These are phyloP conservation scores for Hypoxylon crocopeplum DNA, from an alignment of 495 filamentous ascomycete species.

Conservation along the genomic window DNA sequence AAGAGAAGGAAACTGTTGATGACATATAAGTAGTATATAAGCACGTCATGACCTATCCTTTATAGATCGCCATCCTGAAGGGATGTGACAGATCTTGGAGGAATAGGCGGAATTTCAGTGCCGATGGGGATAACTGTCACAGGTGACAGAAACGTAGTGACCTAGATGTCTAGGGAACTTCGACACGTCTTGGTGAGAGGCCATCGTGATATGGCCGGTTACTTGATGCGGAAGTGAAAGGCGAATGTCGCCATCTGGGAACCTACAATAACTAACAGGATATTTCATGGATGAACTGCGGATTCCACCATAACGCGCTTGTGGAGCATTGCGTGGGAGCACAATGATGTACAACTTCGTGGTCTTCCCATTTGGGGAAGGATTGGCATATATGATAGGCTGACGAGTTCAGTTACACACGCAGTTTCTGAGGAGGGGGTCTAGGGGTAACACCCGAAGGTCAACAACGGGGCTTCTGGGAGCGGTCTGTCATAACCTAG, in stretches of 20 bases:
- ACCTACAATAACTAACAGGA: neutral
- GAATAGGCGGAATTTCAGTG: neutral
- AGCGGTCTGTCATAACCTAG: no score
- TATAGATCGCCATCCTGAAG: constrained; percentile 1
- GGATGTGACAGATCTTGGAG: neutral
- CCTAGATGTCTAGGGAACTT: constrained; percentile 1
- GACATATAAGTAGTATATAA: no score
- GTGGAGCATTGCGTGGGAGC: neutral
- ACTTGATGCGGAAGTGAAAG: constrained; percentile 27
- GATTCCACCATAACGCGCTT: neutral
- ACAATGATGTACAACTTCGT: constrained; percentile 6
- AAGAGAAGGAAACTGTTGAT: no score
- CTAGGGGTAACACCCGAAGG: neutral
- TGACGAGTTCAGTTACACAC: constrained; percentile 3
- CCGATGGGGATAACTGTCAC: neutral
- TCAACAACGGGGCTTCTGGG: no score
- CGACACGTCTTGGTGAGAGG: constrained; percentile 22
- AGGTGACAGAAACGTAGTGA: neutral
- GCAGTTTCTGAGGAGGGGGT: neutral
- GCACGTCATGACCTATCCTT: constrained; percentile 8
- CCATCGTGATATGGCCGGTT: constrained; percentile 17
- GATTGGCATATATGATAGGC: neutral
- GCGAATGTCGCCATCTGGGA: constrained; percentile 14
- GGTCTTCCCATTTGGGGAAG: neutral
- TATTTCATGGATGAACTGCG: neutral